These are phyloP conservation scores for Lojkania enalia DNA, from an alignment of 2,329 filamentous ascomycete species.

Conservation along the genomic window DNA sequence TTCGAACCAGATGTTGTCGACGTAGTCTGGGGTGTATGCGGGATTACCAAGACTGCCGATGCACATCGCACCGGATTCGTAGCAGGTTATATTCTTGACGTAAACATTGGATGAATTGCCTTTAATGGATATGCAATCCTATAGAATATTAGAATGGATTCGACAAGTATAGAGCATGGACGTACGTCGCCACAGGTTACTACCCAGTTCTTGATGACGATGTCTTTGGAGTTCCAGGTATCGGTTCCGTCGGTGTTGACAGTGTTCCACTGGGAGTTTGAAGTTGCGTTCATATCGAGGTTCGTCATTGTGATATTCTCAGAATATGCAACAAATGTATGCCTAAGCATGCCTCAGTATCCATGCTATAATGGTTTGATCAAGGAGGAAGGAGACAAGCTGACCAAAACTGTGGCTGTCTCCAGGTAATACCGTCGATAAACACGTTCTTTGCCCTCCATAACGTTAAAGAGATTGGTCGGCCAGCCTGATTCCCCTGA, in stretches of 20 bases:
- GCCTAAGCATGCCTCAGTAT: constrained; percentile 27
- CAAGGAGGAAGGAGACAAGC: not conserved
- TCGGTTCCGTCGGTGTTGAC: constrained; percentile 58
- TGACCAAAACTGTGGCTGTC: constrained; percentile 55
- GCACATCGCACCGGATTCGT: constrained; percentile 60
- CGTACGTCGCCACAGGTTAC: constrained; percentile 37
- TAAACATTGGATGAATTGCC: constrained; percentile 62
- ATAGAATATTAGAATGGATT: constrained; percentile 55
- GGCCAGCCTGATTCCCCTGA: constrained; percentile 48
- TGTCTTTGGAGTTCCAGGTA: constrained; percentile 55
- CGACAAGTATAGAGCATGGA: not conserved
- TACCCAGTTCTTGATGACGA: constrained; percentile 53
- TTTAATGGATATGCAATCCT: constrained; percentile 65
- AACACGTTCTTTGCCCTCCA: constrained; percentile 53
- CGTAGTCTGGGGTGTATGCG: constrained; percentile 57
- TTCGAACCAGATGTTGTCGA: constrained; percentile 53
- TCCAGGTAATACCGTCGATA: constrained; percentile 49
- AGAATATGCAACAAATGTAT: constrained; percentile 51
- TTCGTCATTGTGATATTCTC: constrained; percentile 58
- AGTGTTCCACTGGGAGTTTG: constrained; percentile 49
- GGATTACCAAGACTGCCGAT: constrained; percentile 65
- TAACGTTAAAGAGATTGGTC: constrained; percentile 52
- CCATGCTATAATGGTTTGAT: no score
- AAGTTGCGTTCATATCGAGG: constrained; percentile 56
- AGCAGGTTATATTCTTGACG: constrained; percentile 64